A percentile compares a stretch with the other conserved stretches of the same genome.
These are phyloP conservation scores for Oehlia diaphana DNA, from an alignment of 192 early-diverging fungal genomes.

Conservation along the genomic window DNA sequence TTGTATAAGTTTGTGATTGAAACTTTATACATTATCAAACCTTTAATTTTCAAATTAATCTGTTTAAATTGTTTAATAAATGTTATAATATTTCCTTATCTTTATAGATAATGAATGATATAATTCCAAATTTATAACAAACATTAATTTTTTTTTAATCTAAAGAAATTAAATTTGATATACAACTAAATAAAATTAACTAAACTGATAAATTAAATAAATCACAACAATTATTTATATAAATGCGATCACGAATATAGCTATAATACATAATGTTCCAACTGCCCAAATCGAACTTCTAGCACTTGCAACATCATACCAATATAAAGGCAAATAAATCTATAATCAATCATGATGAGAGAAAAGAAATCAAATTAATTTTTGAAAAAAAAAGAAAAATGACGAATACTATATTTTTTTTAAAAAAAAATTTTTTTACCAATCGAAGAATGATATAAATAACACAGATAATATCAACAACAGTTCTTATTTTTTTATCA, in stretches of 20 bases:
- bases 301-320: neutral
- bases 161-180: too few species aligned
- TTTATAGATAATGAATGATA: too few species aligned
- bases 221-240: neutral
- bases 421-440: neutral
- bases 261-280: slow-evolving; percentile 6
- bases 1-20: too few species aligned
- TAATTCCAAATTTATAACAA: too few species aligned
- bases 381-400: neutral
- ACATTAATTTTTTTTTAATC: too few species aligned
- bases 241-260: neutral
- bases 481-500: neutral
- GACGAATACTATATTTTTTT: too few species aligned
- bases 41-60: too few species aligned
- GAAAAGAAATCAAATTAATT: neutral
- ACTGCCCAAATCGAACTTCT: neutral
- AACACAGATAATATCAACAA: neutral
- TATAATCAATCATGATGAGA: neutral
- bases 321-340: slow-evolving; percentile 1
- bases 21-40: too few species aligned
- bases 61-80: too few species aligned
- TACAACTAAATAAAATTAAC: too few species aligned
- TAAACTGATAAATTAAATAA: too few species aligned
- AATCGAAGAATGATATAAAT: neutral
- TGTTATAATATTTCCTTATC: too few species aligned